phyloP scores from a whole-genome alignment of 1,284 basidiomycete genomes.

The Ustilago nuda region DNA sequence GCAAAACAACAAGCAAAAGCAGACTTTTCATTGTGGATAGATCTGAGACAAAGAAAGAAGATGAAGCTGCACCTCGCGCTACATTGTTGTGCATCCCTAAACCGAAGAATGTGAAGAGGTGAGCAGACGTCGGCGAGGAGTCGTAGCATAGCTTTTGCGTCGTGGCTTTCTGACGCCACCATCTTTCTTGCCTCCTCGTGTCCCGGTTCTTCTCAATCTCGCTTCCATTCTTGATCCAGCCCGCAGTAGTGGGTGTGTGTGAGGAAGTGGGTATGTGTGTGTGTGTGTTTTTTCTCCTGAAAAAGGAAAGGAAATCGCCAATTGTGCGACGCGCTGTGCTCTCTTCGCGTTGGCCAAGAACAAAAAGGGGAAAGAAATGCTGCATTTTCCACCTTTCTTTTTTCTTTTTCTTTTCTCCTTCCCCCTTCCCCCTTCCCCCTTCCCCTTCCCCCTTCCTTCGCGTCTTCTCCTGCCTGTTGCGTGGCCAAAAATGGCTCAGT shows the following conservation, averaged over 20 bases:
- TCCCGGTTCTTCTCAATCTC: neutral
- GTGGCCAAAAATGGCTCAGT: neutral
- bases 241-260: neutral
- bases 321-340: slow-evolving; percentile 4
- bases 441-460: neutral
- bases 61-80: neutral
- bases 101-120: neutral
- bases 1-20: neutral
- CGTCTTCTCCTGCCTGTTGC: neutral
- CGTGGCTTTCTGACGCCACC: slow-evolving; percentile 4
- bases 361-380: neutral
- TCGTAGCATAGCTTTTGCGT: neutral
- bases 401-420: too few relatives aligned
- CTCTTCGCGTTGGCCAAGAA: neutral
- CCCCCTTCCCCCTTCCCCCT: too few relatives aligned
- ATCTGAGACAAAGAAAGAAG: neutral
- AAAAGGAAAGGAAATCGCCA: slow-evolving; percentile 1
- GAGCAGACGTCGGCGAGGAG: neutral
- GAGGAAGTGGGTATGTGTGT: neutral
- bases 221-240: neutral
- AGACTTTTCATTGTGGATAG: neutral
- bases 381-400: neutral
- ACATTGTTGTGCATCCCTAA: neutral
- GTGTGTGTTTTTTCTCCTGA: neutral
- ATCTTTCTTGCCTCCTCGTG: neutral